Evolutionary conservation across 495 filamentous ascomycete genomes (phyloP).

Genomic region (Neurospora hispaniola): DNA sequence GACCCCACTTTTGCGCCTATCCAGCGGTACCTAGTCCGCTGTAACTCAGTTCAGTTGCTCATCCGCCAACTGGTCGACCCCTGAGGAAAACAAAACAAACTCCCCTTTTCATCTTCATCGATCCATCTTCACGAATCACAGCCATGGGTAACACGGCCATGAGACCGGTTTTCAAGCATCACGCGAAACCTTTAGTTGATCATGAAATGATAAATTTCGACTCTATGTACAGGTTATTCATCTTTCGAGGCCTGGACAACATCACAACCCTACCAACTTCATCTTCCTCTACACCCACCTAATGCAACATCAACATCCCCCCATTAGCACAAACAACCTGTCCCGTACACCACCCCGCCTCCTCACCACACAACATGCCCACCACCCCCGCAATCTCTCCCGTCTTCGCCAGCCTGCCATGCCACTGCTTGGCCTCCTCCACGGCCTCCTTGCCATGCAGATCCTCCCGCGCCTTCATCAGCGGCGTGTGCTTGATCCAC

Average conservation of each 20-base stretch:
- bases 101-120: not conserved
- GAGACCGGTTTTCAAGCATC: not conserved
- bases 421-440: slow-evolving; percentile 42
- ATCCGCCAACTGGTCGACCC: not conserved
- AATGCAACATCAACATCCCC: slow-evolving; percentile 55
- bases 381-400: slow-evolving; percentile 76
- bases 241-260: not conserved
- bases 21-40: not conserved
- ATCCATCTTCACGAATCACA: not conserved
- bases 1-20: not conserved
- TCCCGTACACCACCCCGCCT: slow-evolving; percentile 73
- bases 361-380: slow-evolving; percentile 67
- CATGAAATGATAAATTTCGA: not conserved
- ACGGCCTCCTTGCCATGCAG: slow-evolving; percentile 52
- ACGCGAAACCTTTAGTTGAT: not conserved
- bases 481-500: slow-evolving; percentile 59
- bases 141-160: not conserved
- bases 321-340: slow-evolving; percentile 83
- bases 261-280: too few relatives aligned
- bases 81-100: not conserved
- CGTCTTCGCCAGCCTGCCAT: slow-evolving; percentile 62
- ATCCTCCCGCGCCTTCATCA: slow-evolving; percentile 41
- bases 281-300: not conserved
- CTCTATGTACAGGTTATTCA: too few relatives aligned
- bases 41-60: not conserved